These are phyloP conservation scores for Picocystis sp. DNA, from an alignment of 163 green algal species.

Conservation along the genomic window DNA sequence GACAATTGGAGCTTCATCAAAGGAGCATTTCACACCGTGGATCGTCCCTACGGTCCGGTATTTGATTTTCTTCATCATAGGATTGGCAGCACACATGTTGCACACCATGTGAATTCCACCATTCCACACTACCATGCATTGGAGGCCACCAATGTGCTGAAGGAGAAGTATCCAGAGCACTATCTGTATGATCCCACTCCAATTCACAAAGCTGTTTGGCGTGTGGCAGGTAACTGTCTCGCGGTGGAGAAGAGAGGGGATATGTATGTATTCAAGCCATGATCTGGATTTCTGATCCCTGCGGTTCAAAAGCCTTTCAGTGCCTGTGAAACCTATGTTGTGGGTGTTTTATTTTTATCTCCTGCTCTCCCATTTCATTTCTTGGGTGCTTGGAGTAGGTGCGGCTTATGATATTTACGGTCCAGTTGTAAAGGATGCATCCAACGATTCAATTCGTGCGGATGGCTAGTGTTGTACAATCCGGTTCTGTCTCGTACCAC, in stretches of 20 bases:
- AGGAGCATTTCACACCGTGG: conserved; percentile 23
- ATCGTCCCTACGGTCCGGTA: conserved; percentile 17
- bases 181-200: conserved; percentile 23
- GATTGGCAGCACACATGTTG: conserved; percentile 22
- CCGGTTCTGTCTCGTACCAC: too few relatives aligned
- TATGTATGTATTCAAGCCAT: too few relatives aligned
- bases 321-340: too few relatives aligned
- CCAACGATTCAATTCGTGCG: too few relatives aligned
- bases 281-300: too few relatives aligned
- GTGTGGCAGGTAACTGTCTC: conserved; percentile 16
- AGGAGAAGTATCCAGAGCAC: conserved; percentile 14
- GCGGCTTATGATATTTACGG: too few relatives aligned
- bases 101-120: conserved; percentile 20
- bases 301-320: too few relatives aligned
- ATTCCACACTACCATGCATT: conserved; percentile 22
- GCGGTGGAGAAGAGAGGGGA: conserved; percentile 8
- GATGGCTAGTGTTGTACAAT: too few relatives aligned
- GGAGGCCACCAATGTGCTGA: conserved; percentile 19
- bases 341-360: too few relatives aligned
- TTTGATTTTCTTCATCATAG: conserved; percentile 24
- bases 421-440: too few relatives aligned
- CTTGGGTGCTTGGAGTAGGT: too few relatives aligned
- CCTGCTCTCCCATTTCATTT: too few relatives aligned
- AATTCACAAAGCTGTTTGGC: conserved; percentile 12
- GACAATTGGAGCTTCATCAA: conserved; percentile 20